Percentiles rank a stretch among this genome's conserved stretches.
Evolutionary conservation across 768 basidiomycete species (phyloP).

Genomic region (Lyophyllum shimeji): DNA sequence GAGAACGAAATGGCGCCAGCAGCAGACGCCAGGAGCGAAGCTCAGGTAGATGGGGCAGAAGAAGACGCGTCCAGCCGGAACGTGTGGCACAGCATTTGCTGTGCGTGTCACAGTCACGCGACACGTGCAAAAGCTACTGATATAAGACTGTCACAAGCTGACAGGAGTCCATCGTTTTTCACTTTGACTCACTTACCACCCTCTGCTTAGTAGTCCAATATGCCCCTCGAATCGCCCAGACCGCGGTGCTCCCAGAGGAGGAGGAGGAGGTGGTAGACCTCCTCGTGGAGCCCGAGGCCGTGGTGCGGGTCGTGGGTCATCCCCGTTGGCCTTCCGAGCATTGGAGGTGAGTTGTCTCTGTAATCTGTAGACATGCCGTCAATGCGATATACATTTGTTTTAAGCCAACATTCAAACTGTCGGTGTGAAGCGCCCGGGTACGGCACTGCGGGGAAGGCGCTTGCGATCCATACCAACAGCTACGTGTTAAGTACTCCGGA

Average conservation of each 20-base stretch:
- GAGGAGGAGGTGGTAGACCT: constrained; percentile 21
- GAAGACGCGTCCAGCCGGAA: no score
- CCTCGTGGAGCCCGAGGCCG: constrained; percentile 21
- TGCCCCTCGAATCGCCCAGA: constrained; percentile 20
- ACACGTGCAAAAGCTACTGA: background rate
- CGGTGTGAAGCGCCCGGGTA: constrained; percentile 32
- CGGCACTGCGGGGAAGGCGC: constrained; percentile 28
- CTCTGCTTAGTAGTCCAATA: constrained; percentile 12
- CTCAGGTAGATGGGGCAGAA: no score
- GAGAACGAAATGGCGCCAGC: no score
- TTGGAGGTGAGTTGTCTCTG: constrained; percentile 28
- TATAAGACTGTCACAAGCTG: background rate
- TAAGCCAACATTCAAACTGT: constrained; percentile 30
- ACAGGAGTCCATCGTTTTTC: background rate
- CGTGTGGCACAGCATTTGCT: no score
- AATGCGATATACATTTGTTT: constrained; percentile 12
- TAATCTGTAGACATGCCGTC: background rate
- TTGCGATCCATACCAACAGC: constrained; percentile 24
- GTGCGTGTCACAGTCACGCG: background rate
- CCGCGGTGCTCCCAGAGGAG: constrained; percentile 21
- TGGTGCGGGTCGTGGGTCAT: constrained; percentile 30
- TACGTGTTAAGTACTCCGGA: constrained; percentile 16
- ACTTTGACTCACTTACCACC: background rate
- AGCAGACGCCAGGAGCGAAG: no score
- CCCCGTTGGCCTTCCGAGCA: constrained; percentile 25